Evolutionary conservation across 2,329 filamentous ascomycete genomes (phyloP).

Genomic region (Acrocalymma vagum): DNA sequence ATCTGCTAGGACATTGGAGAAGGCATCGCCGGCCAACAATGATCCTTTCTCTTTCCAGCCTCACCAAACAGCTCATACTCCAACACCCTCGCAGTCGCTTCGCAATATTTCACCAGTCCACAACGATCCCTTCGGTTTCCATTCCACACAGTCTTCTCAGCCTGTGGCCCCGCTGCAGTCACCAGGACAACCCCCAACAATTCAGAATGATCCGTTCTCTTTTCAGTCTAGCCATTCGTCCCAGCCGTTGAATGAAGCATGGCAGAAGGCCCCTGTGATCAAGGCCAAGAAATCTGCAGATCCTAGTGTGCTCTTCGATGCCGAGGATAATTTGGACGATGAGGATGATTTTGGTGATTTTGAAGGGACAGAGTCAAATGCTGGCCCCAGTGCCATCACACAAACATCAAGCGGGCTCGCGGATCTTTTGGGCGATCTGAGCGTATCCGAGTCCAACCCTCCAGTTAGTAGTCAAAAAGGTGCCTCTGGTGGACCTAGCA

Average conservation of each 20-base stretch:
- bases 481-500: background rate
- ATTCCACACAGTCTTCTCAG: too few species aligned
- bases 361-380: conserved; percentile 28
- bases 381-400: conserved; percentile 6
- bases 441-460: conserved; percentile 27
- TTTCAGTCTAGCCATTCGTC: conserved; percentile 11
- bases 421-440: conserved; percentile 38
- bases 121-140: too few species aligned
- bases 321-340: conserved; percentile 43
- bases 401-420: conserved; percentile 24
- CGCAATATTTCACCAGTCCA: too few species aligned
- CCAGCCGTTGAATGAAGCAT: conserved; percentile 21
- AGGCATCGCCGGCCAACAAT: too few species aligned
- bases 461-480: conserved; percentile 4
- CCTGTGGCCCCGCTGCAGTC: too few species aligned
- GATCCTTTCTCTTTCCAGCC: too few species aligned
- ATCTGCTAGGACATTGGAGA: too few species aligned
- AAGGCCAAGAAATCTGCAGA: conserved; percentile 44
- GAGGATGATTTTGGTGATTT: conserved; percentile 50
- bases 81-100: too few species aligned
- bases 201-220: conserved; percentile 19
- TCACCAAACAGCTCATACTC: too few species aligned
- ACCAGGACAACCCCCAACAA: background rate
- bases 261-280: conserved; percentile 35
- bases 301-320: conserved; percentile 51